These are phyloP conservation scores for Malassezia restricta DNA, from an alignment of 1,284 basidiomycete species.

Conservation along the genomic window DNA sequence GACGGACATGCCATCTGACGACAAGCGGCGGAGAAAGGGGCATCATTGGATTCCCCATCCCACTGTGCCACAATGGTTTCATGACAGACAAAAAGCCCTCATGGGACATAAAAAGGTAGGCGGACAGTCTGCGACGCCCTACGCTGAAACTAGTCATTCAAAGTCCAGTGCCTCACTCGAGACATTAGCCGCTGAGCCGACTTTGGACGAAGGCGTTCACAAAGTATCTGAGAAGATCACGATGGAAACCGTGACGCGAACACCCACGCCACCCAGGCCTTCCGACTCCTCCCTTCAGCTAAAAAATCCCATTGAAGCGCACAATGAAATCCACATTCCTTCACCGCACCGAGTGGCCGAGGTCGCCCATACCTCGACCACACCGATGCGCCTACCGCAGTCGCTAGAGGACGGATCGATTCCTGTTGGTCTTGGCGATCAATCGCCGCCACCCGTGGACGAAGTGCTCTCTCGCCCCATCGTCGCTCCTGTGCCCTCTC, in stretches of 20 bases:
- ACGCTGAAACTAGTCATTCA: neutral
- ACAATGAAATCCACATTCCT: neutral
- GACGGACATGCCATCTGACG: neutral
- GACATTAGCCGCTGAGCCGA: neutral
- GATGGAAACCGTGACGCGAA: neutral
- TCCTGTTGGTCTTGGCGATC: slow-evolving; percentile 20
- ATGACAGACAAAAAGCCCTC: neutral
- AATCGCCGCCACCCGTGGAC: slow-evolving; percentile 22
- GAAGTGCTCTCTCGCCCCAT: slow-evolving; percentile 28
- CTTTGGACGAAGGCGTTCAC: neutral
- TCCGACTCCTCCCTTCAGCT: neutral
- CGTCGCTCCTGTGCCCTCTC: slow-evolving; percentile 2
- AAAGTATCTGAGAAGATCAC: neutral
- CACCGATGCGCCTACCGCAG: neutral
- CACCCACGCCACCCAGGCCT: neutral
- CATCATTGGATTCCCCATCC: neutral
- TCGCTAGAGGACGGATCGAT: neutral
- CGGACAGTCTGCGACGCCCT: neutral
- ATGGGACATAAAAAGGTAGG: neutral
- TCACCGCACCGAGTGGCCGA: neutral
- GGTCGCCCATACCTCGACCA: neutral
- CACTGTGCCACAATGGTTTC: neutral
- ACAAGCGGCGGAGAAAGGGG: too few relatives aligned
- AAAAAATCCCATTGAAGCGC: neutral
- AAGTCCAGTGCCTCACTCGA: neutral